Evolutionary conservation across 306 rosid genomes (phyloP).

Genomic region (Albizia julibrissin): DNA sequence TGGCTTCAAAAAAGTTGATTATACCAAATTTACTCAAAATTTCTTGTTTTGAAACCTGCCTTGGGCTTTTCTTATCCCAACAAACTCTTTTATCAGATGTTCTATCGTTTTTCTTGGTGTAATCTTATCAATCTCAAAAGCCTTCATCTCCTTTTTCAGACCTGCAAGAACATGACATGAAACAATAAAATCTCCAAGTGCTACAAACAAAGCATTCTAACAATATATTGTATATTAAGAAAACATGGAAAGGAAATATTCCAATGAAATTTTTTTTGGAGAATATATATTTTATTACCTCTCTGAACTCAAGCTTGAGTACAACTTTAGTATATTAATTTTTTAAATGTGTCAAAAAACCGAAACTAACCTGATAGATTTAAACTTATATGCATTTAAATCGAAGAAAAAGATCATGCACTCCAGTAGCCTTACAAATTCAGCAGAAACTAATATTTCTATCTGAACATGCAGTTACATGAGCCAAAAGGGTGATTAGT

Average conservation of each 20-base stretch:
- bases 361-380: slow-evolving; percentile 53
- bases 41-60: not conserved
- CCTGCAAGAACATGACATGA: slow-evolving; percentile 44
- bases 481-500: not conserved
- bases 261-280: not conserved
- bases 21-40: not conserved
- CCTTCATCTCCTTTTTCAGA: slow-evolving; percentile 64
- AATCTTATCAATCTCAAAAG: slow-evolving; percentile 66
- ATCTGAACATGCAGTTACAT: slow-evolving; percentile 50
- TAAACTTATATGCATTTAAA: slow-evolving; percentile 58
- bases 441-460: slow-evolving; percentile 68
- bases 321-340: not conserved
- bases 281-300: not conserved
- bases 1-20: not conserved
- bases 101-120: slow-evolving; percentile 73
- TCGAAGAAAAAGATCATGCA: slow-evolving; percentile 68
- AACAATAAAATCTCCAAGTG: not conserved
- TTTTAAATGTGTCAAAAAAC: not conserved
- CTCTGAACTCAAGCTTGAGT: not conserved
- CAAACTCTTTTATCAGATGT: slow-evolving; percentile 62
- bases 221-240: not conserved
- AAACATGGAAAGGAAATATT: not conserved
- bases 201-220: not conserved
- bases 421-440: slow-evolving; percentile 66
- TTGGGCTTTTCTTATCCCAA: slow-evolving; percentile 45